Evolutionary conservation across 2,329 filamentous ascomycete genomes (phyloP).

Genomic region (Chrysoporthe deuterocubensis): DNA sequence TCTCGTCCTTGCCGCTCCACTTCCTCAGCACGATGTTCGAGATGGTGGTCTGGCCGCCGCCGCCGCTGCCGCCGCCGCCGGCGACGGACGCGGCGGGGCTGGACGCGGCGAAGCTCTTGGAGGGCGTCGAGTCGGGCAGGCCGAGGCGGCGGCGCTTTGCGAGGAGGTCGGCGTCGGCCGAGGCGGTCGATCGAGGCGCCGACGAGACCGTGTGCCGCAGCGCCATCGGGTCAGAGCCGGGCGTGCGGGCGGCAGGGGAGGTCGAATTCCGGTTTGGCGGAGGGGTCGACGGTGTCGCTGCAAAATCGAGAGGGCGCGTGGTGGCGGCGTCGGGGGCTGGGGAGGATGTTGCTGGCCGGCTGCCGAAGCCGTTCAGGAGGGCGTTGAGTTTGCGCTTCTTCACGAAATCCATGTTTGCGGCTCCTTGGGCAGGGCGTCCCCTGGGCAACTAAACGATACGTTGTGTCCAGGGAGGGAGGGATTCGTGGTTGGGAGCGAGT

Average conservation of each 20-base stretch:
- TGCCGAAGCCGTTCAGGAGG: conserved; percentile 69
- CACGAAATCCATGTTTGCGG: conserved; percentile 24
- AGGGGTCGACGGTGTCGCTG: conserved; percentile 35
- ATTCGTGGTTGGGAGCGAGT: not conserved
- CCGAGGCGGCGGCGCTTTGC: conserved; percentile 59
- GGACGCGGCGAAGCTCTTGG: conserved; percentile 32
- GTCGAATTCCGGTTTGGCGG: conserved; percentile 26
- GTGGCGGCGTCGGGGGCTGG: conserved; percentile 39
- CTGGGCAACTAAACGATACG: conserved; percentile 8
- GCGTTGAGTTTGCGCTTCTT: conserved; percentile 86
- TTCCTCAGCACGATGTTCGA: conserved; percentile 49
- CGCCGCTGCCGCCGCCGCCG: conserved; percentile 23
- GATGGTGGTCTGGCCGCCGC: conserved; percentile 38
- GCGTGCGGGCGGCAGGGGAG: conserved; percentile 27
- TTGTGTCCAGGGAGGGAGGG: not conserved
- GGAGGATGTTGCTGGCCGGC: conserved; percentile 43
- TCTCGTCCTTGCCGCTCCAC: conserved; percentile 39
- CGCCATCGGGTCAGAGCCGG: conserved; percentile 31
- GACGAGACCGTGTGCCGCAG: conserved; percentile 32
- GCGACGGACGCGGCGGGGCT: conserved; percentile 25
- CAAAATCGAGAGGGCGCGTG: conserved; percentile 37
- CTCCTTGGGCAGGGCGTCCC: not conserved
- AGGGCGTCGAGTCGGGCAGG: conserved; percentile 45
- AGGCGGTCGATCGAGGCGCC: conserved; percentile 30
- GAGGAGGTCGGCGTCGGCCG: conserved; percentile 48